A percentile compares a stretch with the other conserved stretches of the same genome.
Conservation (phyloP, 1,284 basidiomycete genomes). For the Rhodotorula sp. region DNA sequence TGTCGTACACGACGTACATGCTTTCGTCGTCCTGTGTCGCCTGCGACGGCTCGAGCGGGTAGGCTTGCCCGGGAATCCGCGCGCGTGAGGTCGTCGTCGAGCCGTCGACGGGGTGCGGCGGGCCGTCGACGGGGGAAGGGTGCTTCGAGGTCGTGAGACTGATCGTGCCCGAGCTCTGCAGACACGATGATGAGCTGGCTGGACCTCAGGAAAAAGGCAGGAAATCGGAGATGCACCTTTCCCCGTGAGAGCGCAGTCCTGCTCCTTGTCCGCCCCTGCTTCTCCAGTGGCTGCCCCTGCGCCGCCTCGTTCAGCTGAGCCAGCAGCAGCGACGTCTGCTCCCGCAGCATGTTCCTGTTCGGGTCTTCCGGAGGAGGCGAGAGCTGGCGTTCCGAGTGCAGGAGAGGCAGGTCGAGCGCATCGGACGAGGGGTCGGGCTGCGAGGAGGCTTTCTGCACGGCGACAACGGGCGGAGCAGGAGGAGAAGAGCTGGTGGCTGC, state of each 20-base stretch:
- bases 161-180: constrained; percentile 6
- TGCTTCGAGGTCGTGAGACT: not conserved
- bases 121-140: not conserved
- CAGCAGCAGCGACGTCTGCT: constrained; percentile 22
- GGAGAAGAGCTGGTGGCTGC: not conserved
- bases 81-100: not conserved
- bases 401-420: not conserved
- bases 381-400: not conserved
- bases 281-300: not conserved
- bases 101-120: not conserved
- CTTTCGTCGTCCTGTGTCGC: constrained; percentile 21
- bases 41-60: constrained; percentile 1
- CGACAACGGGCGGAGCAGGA: not conserved
- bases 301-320: not conserved
- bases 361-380: not conserved
- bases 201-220: not conserved
- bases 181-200: too few species aligned
- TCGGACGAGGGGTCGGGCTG: constrained; percentile 7
- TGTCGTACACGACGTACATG: constrained; percentile 26
- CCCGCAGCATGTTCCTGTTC: not conserved
- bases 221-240: not conserved
- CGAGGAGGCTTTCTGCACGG: not conserved
- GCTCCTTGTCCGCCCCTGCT: not conserved
- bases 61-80: not conserved
- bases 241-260: not conserved